Evolutionary conservation across 2,329 filamentous ascomycete species (phyloP), one percentile per base, ranked within the genome.

Genomic region (Sclerotinia minor): DNA sequence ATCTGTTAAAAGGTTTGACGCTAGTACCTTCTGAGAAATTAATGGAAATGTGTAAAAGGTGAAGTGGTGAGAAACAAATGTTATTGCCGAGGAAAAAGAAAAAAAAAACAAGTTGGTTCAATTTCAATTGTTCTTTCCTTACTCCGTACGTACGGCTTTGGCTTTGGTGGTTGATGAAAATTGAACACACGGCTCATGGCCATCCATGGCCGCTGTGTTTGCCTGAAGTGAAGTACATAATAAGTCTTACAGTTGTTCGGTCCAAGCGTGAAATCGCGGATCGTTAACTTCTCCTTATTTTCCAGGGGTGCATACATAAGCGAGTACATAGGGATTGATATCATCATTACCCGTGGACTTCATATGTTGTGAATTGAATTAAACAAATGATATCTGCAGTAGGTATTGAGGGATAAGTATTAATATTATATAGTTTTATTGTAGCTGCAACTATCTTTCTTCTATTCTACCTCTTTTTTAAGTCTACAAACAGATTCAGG

Each of bases 11-110:
- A 59, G 21, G 19, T 49, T 50, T 41, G 7, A 65, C 64, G 64
- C 64, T 65, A 65, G 52, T 65, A 41, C 64, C 19, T 21, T 47
- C 49, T 59, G 4, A 59, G 64, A 65, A 65, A 47, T 58, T 15
- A 50, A 59, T 58, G 38, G 53, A 59, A 65, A 13, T 35, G 52
- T 6, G n/a, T n/a, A 3, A 50, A n/a, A 50, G 24, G 24, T 26
- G 24, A 54, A n/a, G n/a, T n/a, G n/a, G n/a, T n/a, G 19, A 35
- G n/a, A 35, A 55, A 55, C 29, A 21, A 55, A 35, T 35, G 35
- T 41, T 13, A 41, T 55, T 55, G 19, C 53, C 53, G 29, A 35
- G 53, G 21, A 35, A 55, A 54, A 35, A 35, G 8, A 35, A 35
- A 6, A 6, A 32, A 32, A 32, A 32, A 32, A 2, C 6, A 35